Evolutionary conservation across 768 basidiomycete genomes (phyloP).

Genomic region (Hygrophorus russula): DNA sequence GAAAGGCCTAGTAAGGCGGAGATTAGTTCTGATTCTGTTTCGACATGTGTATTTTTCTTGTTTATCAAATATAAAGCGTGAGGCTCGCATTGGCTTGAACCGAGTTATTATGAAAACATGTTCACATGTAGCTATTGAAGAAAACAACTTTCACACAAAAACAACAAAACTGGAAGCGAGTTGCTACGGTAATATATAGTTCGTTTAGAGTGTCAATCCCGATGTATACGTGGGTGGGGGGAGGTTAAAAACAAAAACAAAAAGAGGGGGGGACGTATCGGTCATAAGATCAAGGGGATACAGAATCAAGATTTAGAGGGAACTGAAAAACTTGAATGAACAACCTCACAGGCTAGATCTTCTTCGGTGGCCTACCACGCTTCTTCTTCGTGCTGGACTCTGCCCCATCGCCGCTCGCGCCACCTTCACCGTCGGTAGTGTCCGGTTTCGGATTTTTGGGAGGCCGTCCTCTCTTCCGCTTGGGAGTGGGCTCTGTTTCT

Average conservation of each 20-base stretch:
- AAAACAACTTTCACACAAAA: not conserved
- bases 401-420: slow-evolving; percentile 25
- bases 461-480: slow-evolving; percentile 67
- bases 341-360: slow-evolving; percentile 19
- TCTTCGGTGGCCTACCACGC: slow-evolving; percentile 63
- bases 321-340: slow-evolving; percentile 11
- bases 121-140: not conserved
- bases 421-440: slow-evolving; percentile 19
- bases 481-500: slow-evolving; percentile 41
- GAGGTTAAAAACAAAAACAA: slow-evolving; percentile 16
- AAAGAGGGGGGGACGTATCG: slow-evolving; percentile 21
- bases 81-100: not conserved
- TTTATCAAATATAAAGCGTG: no score
- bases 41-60: not conserved
- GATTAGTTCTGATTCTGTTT: slow-evolving; percentile 6
- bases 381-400: slow-evolving; percentile 55
- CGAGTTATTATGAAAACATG: slow-evolving; percentile 1
- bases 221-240: slow-evolving; percentile 14
- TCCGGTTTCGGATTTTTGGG: slow-evolving; percentile 53
- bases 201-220: slow-evolving; percentile 7
- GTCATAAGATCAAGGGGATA: slow-evolving; percentile 26
- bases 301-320: slow-evolving; percentile 16
- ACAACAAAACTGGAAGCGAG: not conserved
- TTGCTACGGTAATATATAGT: slow-evolving; percentile 5
- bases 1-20: slow-evolving; percentile 2